Evolutionary conservation across 306 rosid genomes (phyloP).

Genomic region (Albizia julibrissin): DNA sequence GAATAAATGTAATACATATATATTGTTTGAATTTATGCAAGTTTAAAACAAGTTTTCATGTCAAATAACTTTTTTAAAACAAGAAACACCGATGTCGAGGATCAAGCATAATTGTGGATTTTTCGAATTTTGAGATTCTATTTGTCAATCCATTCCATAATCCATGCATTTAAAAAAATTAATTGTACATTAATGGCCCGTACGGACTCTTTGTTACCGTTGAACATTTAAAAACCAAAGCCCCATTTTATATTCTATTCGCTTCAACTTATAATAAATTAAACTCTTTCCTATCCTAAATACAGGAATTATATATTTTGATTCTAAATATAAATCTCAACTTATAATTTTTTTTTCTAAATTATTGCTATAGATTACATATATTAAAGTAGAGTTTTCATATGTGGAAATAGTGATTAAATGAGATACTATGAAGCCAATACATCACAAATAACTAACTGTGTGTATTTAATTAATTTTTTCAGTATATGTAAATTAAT

Average conservation of each 20-base stretch:
- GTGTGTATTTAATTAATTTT: too few species aligned
- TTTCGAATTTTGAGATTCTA: constrained; percentile 9
- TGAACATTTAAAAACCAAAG: neutral
- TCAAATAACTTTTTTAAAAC: neutral
- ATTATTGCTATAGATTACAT: too few species aligned
- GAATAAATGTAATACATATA: neutral
- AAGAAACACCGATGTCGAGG: neutral
- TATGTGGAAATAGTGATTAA: too few species aligned
- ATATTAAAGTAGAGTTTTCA: too few species aligned
- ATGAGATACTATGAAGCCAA: too few species aligned
- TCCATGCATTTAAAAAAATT: neutral
- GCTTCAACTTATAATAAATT: neutral
- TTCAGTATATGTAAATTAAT: too few species aligned
- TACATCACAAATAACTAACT: too few species aligned
- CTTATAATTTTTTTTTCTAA: too few species aligned
- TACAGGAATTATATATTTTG: too few species aligned
- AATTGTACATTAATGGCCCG: neutral
- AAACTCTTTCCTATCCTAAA: too few species aligned
- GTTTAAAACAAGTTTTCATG: neutral
- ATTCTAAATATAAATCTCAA: too few species aligned
- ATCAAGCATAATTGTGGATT: neutral
- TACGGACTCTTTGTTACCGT: neutral
- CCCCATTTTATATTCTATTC: neutral
- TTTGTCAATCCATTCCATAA: neutral
- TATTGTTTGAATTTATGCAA: neutral